Evolutionary conservation across 2,329 filamentous ascomycete species (phyloP), one percentile per base, ranked within the genome.

Genomic region (Pseudocercospora cruenta): DNA sequence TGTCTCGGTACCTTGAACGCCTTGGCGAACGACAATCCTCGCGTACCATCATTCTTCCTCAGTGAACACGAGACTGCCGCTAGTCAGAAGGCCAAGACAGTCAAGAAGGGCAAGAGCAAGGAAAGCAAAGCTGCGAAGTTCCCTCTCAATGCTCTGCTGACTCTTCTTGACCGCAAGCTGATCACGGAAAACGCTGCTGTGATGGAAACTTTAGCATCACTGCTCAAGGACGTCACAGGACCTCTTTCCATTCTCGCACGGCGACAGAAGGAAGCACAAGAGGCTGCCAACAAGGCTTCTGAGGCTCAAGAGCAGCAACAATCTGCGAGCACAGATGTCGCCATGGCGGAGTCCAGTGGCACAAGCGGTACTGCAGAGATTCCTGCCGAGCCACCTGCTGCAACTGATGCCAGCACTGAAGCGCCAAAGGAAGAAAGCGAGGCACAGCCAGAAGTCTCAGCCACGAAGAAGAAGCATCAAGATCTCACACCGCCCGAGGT

Each of bases 151-250:
- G 93, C 94, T 14, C 82, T 99, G 31, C 85, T 99, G 55, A 90
- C 89, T 67, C 85, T 99, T 4, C 85, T 99, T 22, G 95, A 98
- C 76, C 91, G 95, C n/a, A 92, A 93, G 70, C 84, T 98, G 67
- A 94, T 99, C 70, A 96, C 97, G 81, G 95, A 99, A 80, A 99
- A 93, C 80, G 94, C 94, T n/a, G 86, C 90, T 6, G 94, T 97
- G 64, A 98, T 99, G 94, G 94, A 97, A 73, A 90, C 93, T 69
- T 85, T 99, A 26, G 95, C 95, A 1, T 89, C 90, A 69, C 83
- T 99, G 31, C 85, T 99, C 26, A 94, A 93, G 77, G 90, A 91
- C 70, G 93, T 98, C 63, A 99, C 95, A 0, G 85, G 91, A 64
- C 95, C 95, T 10, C 84, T 99, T 26, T 91, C 92, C 68, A 88